Base-by-base conservation (phyloP, 2,329 filamentous ascomycete species). In the Grosmannia serpens region DNA sequence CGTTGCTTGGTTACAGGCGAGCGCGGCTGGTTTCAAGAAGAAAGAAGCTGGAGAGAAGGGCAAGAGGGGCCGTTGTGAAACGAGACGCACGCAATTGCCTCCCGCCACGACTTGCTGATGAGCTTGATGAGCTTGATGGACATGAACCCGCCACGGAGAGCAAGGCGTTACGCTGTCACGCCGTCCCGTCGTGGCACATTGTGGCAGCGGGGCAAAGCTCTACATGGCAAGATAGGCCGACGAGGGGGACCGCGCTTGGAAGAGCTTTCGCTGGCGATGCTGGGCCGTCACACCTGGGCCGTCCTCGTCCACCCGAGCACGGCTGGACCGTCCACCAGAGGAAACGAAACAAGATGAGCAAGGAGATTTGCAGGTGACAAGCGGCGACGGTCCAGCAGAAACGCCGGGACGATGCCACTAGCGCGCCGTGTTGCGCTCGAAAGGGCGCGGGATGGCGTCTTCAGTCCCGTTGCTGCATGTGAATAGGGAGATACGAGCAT, bases 1-100 rank as follows among this genome's bases (percentile, higher is more conserved):
- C 24, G 24, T 29, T 22, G 15, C 15, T 15, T 50, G 13, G 13
- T 50, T n/a, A 26, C 47, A 50, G 15, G 20, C 24, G 22, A 7
- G 44, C 31, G 33, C 20, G 13, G n/a, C 46, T 26, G 22, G 56
- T 57, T 46, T 53, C 56, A 57, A 57, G 35, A 35, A 57, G 55
- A 27, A 33, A 35, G 13, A 49, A 56, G 51, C 26, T 11, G 26
- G 15, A 13, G 47, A 17, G 47, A 50, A 54, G 20, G 13, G 33
- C 35, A 26, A 24, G 24, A 17, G 44, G 53, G 54, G 27, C 17
- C 10, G 13, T 31, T 41, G 55, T 56, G 55, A 55, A 55, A 55
- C 53, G 15, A 31, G 53, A 6, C 22, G 24, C 22, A 27, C 26
- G 24, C 22, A 22, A 49, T 26, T 11, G 6, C 26, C 1, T 27